Base-by-base conservation (phyloP, 1,284 basidiomycete species). In the Mrakiaceae sp. region DNA sequence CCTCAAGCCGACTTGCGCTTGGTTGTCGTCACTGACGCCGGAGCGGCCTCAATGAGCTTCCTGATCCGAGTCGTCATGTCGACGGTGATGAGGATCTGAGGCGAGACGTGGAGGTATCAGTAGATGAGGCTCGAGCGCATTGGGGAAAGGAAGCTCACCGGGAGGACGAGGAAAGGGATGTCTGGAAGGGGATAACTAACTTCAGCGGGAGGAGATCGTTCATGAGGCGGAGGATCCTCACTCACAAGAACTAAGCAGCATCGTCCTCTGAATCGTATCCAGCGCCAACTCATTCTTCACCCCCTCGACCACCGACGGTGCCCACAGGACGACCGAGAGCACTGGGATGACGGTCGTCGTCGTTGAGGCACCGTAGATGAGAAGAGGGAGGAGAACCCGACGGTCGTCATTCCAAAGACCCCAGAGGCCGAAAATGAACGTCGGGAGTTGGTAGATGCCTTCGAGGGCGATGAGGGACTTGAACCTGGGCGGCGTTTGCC, bases 331-430 rank as follows among this genome's bases (percentile, higher is more conserved):
- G 42, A 82, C 78, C 2, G 80, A 74, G 59, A 92, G 73, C 70
- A 86, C 88, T 0, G 90, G 83, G 14, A 89, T 74, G 2, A 86
- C 85, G 0, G 88, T 90, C 0, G 88, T 91, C 0, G 83, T 79
- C 0, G 88, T 86, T 0, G 87, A 88, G 0, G 87, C 86, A 42
- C 81, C 87, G 73, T 92, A 93, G 46, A 85, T 73, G 5, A 88
- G 77, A 4, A 93, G 76, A 16, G 83, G 77, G 9, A 80, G 74
- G 71, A 84, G 84, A 61, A 82, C 78, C 10, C 72, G 70, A 6
- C 71, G 75, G 3, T 75, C 79, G 67, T 76, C 84, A 84, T 69
- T 64, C 68, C n/a, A 69, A 64, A 16, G 65, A n/a, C 60, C 85
- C 14, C 78, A 77, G 51, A 84, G 79, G 11, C 87, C 87, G 10